These are phyloP conservation scores for Bidens hawaiensis DNA, from an alignment of 140 eudicot genomes.

Conservation along the genomic window DNA sequence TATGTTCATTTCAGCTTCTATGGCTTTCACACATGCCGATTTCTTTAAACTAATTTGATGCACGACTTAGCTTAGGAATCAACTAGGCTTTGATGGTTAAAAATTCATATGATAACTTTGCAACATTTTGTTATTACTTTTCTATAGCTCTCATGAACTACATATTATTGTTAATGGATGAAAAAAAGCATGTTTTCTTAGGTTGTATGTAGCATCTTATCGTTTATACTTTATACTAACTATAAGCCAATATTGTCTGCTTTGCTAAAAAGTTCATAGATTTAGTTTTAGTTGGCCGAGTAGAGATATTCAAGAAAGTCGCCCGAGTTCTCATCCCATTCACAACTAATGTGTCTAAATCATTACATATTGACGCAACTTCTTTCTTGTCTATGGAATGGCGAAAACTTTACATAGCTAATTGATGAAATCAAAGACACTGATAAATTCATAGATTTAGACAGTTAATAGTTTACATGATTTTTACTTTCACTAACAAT, in stretches of 20 bases:
- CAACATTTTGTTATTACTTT: conserved; percentile 4
- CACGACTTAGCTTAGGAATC: background rate
- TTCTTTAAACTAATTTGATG: background rate
- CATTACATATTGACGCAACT: no score
- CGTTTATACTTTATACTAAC: background rate
- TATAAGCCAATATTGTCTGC: background rate
- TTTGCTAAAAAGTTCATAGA: no score
- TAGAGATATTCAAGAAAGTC: no score
- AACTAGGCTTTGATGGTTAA: background rate
- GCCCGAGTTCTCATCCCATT: no score
- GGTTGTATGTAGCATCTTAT: background rate
- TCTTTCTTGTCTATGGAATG: no score
- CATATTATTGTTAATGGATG: background rate
- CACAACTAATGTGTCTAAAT: no score
- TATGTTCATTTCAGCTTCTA: conserved; percentile 5
- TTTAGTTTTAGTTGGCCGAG: no score
- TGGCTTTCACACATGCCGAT: background rate
- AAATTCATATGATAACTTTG: background rate
- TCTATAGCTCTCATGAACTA: background rate
- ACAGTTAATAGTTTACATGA: no score
- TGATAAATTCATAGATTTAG: no score
- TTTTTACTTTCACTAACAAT: no score
- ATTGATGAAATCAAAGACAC: no score
- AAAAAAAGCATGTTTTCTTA: background rate
- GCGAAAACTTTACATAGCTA: no score